Evolutionary conservation across 306 rosid genomes (phyloP).

Genomic region (Trichosanthes cucumerina): DNA sequence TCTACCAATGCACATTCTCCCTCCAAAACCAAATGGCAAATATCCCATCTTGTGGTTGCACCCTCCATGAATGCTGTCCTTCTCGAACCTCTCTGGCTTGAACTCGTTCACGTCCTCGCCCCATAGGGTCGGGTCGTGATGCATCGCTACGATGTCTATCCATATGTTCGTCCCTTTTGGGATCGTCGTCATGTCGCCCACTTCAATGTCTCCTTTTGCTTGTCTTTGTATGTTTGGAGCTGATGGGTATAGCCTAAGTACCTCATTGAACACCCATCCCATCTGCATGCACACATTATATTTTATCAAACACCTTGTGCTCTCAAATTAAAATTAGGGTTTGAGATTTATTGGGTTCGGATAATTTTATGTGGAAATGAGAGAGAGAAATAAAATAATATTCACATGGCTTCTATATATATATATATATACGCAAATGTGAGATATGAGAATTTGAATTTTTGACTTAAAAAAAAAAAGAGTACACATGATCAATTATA

Average conservation of each 20-base stretch:
- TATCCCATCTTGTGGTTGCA: constrained; percentile 81
- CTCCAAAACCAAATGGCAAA: constrained; percentile 90
- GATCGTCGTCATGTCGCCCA: constrained; percentile 29
- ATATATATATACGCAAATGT: no score
- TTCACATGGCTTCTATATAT: no score
- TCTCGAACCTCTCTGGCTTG: constrained; percentile 57
- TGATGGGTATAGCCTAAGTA: constrained; percentile 64
- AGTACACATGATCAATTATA: no score
- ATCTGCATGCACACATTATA: constrained; percentile 12
- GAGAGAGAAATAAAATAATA: no score
- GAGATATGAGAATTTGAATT: no score
- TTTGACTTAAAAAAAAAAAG: no score
- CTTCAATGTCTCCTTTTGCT: constrained; percentile 50
- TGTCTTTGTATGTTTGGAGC: constrained; percentile 88
- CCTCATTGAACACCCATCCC: constrained; percentile 81
- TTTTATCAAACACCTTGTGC: neutral
- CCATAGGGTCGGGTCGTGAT: constrained; percentile 58
- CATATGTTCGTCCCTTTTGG: constrained; percentile 81
- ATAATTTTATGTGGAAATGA: no score
- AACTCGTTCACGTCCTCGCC: constrained; percentile 64
- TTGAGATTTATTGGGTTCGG: neutral
- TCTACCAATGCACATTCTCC: constrained; percentile 73
- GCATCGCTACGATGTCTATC: constrained; percentile 79
- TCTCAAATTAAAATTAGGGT: no score
- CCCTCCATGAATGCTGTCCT: constrained; percentile 43